Conservation (phyloP, 768 basidiomycete species). For the Lactarius quietus region DNA sequence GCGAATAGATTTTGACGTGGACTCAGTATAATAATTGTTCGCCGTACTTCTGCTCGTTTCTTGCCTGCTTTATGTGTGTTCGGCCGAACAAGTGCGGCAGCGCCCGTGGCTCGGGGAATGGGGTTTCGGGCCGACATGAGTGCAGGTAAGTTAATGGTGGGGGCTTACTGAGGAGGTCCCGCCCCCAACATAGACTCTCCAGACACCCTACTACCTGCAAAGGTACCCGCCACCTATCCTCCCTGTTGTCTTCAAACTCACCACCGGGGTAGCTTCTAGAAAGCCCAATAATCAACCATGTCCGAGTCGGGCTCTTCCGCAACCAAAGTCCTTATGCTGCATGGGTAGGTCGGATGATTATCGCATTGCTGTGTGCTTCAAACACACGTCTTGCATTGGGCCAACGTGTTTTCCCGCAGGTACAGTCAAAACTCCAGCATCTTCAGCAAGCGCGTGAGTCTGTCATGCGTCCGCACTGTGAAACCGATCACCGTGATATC, state of each 20-base stretch:
- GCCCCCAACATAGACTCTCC: background rate
- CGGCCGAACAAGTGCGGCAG: background rate
- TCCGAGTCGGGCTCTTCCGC: background rate
- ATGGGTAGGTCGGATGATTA: slow-evolving; percentile 16
- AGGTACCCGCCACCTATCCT: background rate
- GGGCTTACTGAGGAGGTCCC: background rate
- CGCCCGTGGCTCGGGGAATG: background rate
- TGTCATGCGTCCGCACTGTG: slow-evolving; percentile 2
- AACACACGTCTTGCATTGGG: background rate
- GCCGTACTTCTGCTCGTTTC: background rate
- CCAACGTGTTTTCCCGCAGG: slow-evolving; percentile 34
- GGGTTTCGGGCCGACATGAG: slow-evolving; percentile 3
- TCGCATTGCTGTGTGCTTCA: too few relatives aligned
- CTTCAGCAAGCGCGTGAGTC: slow-evolving; percentile 63
- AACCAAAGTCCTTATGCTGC: slow-evolving; percentile 18
- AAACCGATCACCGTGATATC: background rate
- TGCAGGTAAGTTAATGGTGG: background rate
- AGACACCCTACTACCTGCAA: background rate
- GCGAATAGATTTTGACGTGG: slow-evolving; percentile 45
- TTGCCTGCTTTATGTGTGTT: background rate
- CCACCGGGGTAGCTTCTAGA: background rate
- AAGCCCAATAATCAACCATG: slow-evolving; percentile 8
- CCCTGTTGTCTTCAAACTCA: background rate
- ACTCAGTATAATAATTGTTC: background rate
- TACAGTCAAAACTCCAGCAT: slow-evolving; percentile 65